A percentile compares a stretch with the other conserved stretches of the same genome.
phyloP scores from a whole-genome alignment of 2,329 filamentous ascomycete species.

The Stagonosporopsis vannaccii region DNA sequence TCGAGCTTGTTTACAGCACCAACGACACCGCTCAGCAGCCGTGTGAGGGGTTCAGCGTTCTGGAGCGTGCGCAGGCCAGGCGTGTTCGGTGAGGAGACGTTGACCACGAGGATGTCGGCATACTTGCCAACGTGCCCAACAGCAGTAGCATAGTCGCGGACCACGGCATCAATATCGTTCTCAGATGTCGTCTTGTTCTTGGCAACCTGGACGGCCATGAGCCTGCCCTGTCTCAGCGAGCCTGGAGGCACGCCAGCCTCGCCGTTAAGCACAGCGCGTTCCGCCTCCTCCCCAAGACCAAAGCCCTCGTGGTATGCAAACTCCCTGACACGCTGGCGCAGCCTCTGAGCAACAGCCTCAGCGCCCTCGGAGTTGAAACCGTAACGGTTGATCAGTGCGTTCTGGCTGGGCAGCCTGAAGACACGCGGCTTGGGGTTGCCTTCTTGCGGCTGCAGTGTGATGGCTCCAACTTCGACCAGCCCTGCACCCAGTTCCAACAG shows the following conservation, averaged over 20 bases:
- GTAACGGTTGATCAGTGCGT: slow-evolving; percentile 93
- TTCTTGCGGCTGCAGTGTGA: slow-evolving; percentile 83
- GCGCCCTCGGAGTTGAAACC: slow-evolving; percentile 92
- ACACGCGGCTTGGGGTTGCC: slow-evolving; percentile 90
- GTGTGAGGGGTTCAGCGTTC: slow-evolving; percentile 80
- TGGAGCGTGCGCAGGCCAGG: slow-evolving; percentile 89
- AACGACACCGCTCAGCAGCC: slow-evolving; percentile 83
- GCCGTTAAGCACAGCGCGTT: slow-evolving; percentile 78
- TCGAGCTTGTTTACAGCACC: slow-evolving; percentile 73
- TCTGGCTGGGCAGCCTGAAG: slow-evolving; percentile 82
- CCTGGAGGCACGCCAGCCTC: slow-evolving; percentile 79
- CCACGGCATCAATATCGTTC: slow-evolving; percentile 81
- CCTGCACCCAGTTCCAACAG: slow-evolving; percentile 85
- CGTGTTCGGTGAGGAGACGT: slow-evolving; percentile 96
- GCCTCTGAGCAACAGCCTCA: slow-evolving; percentile 79
- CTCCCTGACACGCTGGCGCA: slow-evolving; percentile 78
- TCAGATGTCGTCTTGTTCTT: slow-evolving; percentile 97
- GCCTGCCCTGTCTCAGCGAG: slow-evolving; percentile 75
- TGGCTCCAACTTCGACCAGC: slow-evolving; percentile 90
- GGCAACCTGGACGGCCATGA: slow-evolving; percentile 90
- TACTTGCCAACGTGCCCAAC: slow-evolving; percentile 83
- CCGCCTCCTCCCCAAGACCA: slow-evolving; percentile 65
- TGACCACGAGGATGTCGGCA: slow-evolving; percentile 96
- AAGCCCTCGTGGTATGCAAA: slow-evolving; percentile 77
- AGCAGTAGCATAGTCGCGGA: slow-evolving; percentile 84